Base-by-base conservation (phyloP, 805 yeast genomes). In the Candida easanensis region DNA sequence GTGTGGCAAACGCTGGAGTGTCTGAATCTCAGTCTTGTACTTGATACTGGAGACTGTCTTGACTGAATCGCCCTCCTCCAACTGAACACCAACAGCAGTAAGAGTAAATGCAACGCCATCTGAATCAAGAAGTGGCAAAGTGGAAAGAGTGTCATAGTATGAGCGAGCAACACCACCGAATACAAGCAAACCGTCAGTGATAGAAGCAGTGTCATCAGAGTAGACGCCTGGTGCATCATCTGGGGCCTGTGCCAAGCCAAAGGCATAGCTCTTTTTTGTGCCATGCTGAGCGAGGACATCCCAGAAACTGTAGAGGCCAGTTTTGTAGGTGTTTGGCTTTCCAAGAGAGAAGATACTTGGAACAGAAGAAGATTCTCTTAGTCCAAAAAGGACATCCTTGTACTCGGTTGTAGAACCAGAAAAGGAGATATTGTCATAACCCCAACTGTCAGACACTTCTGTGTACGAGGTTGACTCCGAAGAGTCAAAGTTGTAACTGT, bases 91-190 rank as follows among this genome's bases (percentile, higher is more conserved):
- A 18, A 44, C 39, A 15, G 48, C 48, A 2, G 44, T 44, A 19
- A 48, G 15, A 3, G 51, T 48, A 38, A 48, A 42, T 3, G 44
- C 39, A 17, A 44, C 36, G 6, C 27, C 35, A 21, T 34, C 21
- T 15, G 38, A 32, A 4, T 37, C 34, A 6, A 48, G 17, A 4
- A 49, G 35, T n/a, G 52, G 52, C 4, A 49, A 19, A 19, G 52
- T 45, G 23, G 45, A 27, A 2, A 49, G 34, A 5, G 40, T 14
- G 23, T 32, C 38, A 23, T 42, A 49, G 34, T 34, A 38, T 8
- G 41, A 27, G 3, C 36, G 23, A 4, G 47, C 44, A 20, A 49
- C 52, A 30, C 46, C 46, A 14, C 52, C 52, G 30, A 49, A 40
- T 5, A 38, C 25, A 14, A 49, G 8, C 22, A 45, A 21, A 9